Percentiles rank a stretch among this genome's conserved stretches.
Conservation (phyloP, 2,329 filamentous ascomycete genomes). For the Fusarium scirpi region DNA sequence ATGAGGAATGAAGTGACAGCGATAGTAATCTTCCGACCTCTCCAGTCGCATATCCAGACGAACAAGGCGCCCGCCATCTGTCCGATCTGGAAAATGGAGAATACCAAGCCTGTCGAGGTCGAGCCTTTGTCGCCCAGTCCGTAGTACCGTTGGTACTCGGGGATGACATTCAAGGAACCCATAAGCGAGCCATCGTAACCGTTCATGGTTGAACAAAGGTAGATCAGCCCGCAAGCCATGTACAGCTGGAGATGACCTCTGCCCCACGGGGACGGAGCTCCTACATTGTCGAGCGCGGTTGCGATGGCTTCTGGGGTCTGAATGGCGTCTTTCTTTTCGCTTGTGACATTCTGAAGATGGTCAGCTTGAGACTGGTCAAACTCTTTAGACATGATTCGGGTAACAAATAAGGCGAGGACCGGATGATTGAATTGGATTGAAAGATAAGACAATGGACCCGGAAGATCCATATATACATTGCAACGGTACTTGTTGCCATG, state of each 20-base stretch:
- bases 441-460: neutral
- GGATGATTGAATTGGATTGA: neutral
- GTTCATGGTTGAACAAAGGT: slow-evolving; percentile 57
- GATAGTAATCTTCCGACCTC: slow-evolving; percentile 57
- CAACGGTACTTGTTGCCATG: neutral
- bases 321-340: neutral
- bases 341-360: neutral
- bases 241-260: slow-evolving; percentile 29
- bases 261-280: slow-evolving; percentile 6
- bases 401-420: neutral
- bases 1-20: slow-evolving; percentile 60
- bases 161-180: slow-evolving; percentile 58
- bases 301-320: neutral
- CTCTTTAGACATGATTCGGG: neutral
- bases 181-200: slow-evolving; percentile 58
- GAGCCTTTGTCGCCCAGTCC: slow-evolving; percentile 46
- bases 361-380: neutral
- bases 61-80: slow-evolving; percentile 59
- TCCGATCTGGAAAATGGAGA: slow-evolving; percentile 58
- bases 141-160: slow-evolving; percentile 14
- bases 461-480: neutral
- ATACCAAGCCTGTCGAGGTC: slow-evolving; percentile 57
- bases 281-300: neutral
- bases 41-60: slow-evolving; percentile 58
- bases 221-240: slow-evolving; percentile 39